A percentile compares a stretch with the other conserved stretches of the same genome.
These are phyloP conservation scores for Pichia exigua DNA, from an alignment of 805 yeast genomes.

Conservation along the genomic window DNA sequence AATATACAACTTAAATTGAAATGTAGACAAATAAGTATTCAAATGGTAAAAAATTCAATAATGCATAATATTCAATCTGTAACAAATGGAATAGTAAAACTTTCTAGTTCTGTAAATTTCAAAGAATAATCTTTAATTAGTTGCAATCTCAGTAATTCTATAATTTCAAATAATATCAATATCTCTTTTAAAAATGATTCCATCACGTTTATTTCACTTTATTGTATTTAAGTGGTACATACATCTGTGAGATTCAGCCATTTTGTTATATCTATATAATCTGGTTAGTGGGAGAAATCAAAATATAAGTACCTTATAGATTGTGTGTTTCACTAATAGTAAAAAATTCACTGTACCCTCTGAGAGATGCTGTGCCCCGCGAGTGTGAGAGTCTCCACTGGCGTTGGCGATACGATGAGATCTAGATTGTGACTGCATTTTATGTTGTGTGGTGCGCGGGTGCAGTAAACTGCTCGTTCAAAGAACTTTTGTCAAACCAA, in stretches of 20 bases:
- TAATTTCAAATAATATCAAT: neutral
- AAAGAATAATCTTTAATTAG: neutral
- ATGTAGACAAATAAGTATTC: neutral
- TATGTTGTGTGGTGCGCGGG: constrained; percentile 8
- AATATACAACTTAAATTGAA: too few relatives aligned
- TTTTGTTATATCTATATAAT: constrained; percentile 33
- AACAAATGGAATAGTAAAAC: too few relatives aligned
- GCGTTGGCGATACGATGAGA: neutral
- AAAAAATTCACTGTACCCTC: neutral
- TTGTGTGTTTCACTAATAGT: neutral
- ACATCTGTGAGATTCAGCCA: constrained; percentile 98
- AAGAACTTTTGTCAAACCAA: too few relatives aligned
- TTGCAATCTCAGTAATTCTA: neutral
- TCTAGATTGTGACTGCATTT: neutral
- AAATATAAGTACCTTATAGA: neutral
- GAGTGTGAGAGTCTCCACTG: neutral
- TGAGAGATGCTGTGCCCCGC: neutral
- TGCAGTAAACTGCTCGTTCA: neutral
- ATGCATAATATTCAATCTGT: too few relatives aligned
- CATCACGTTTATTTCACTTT: neutral
- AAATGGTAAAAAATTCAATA: too few relatives aligned
- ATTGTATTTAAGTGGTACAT: constrained; percentile 37
- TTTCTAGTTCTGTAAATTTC: too few relatives aligned
- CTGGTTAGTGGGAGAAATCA: constrained; percentile 2
- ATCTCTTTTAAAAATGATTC: neutral